Percentiles rank a stretch among this genome's conserved stretches.
Evolutionary conservation across 108 stramenopile genomes (phyloP).

Genomic region (Aurantiochytrium sp.): DNA sequence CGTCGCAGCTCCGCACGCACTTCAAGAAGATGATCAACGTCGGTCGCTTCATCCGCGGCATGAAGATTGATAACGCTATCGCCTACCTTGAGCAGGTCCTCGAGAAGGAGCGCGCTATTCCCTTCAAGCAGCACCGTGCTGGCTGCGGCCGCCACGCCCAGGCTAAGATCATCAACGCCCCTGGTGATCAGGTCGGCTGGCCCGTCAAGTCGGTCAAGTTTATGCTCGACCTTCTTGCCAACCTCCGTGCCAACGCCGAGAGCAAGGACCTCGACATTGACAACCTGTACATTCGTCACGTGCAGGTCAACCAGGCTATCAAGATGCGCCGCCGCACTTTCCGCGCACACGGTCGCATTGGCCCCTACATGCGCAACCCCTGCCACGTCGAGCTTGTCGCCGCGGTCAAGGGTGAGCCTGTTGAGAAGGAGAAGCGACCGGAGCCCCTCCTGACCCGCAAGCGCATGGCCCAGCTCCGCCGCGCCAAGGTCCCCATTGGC

Average conservation of each 20-base stretch:
- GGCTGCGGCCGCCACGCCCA: conserved; percentile 92
- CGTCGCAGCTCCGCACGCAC: conserved; percentile 92
- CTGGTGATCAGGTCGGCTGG: conserved; percentile 92
- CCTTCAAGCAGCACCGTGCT: conserved; percentile 90
- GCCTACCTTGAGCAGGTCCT: conserved; percentile 86
- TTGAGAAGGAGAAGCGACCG: not conserved
- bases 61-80: conserved; percentile 75
- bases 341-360: conserved; percentile 98
- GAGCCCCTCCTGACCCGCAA: not conserved
- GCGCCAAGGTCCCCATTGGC: not conserved
- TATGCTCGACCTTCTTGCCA: conserved; percentile 82
- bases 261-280: conserved; percentile 75
- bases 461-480: conserved; percentile 3
- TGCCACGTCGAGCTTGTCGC: conserved; percentile 87
- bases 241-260: conserved; percentile 95
- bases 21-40: conserved; percentile 99
- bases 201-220: conserved; percentile 94
- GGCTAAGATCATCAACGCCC: conserved; percentile 78
- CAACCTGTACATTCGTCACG: conserved; percentile 75
- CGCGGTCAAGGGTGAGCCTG: not conserved
- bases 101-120: conserved; percentile 82
- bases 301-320: conserved; percentile 90
- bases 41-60: conserved; percentile 84
- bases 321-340: conserved; percentile 93
- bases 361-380: conserved; percentile 92